Percentiles rank a stretch among this genome's conserved stretches.
These are phyloP conservation scores for Ceratobasidium papillatum DNA, from an alignment of 1,284 basidiomycete genomes.

Conservation along the genomic window DNA sequence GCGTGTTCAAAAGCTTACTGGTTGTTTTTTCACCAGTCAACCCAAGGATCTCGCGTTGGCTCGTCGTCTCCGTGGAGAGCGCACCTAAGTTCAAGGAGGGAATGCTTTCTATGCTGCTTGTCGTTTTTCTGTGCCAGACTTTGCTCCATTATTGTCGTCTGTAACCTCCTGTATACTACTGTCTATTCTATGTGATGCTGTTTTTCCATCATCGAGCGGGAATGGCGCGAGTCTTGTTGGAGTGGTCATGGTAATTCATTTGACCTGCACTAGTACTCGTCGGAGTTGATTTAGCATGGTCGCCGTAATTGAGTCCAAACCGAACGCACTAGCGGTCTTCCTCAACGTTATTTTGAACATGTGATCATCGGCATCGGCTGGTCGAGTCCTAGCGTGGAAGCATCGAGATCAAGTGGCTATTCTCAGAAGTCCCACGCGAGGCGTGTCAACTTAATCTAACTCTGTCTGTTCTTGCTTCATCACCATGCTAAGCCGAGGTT, in stretches of 20 bases:
- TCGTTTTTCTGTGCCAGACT: constrained; percentile 32
- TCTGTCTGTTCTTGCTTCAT: neutral
- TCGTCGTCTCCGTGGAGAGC: constrained; percentile 72
- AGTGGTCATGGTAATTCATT: neutral
- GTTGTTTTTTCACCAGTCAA: constrained; percentile 62
- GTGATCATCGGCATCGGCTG: constrained; percentile 3
- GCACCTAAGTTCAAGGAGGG: constrained; percentile 52
- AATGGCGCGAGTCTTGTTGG: neutral
- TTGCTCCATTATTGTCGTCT: constrained; percentile 33
- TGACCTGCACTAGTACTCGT: neutral
- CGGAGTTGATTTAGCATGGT: neutral
- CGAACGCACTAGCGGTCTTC: neutral
- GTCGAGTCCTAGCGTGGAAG: neutral
- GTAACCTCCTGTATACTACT: constrained; percentile 27
- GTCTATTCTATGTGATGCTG: constrained; percentile 19
- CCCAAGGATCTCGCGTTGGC: constrained; percentile 77
- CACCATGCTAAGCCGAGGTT: neutral
- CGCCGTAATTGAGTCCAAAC: neutral
- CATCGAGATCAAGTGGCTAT: constrained; percentile 27
- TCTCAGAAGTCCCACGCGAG: neutral
- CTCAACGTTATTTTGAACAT: neutral
- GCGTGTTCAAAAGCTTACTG: constrained; percentile 41
- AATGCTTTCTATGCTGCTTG: constrained; percentile 39
- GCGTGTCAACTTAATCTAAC: neutral
- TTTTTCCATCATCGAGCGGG: neutral